Percentiles rank a stretch among this genome's conserved stretches.
phyloP scores from a whole-genome alignment of 23 red algal species.

The Agarophyton chilense region DNA sequence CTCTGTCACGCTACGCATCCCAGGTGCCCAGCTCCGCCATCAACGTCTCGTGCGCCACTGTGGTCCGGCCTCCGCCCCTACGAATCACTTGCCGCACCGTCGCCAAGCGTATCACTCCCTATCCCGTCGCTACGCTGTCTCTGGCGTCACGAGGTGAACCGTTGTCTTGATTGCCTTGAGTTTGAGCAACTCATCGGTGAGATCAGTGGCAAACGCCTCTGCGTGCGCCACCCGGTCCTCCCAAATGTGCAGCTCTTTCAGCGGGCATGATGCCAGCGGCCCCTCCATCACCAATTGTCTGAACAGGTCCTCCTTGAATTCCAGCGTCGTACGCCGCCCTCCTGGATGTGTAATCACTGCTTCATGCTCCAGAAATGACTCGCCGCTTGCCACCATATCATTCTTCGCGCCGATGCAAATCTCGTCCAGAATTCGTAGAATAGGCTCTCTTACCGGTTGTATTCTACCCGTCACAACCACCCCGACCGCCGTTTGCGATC shows the following conservation, averaged over 20 bases:
- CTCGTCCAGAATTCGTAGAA: constrained; percentile 64
- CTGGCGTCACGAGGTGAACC: constrained; percentile 47
- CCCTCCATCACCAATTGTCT: constrained; percentile 29
- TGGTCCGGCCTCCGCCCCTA: too few species aligned
- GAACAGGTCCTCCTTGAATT: constrained; percentile 54
- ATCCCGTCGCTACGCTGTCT: constrained; percentile 6
- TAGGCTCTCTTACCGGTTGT: constrained; percentile 23
- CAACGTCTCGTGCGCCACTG: too few species aligned
- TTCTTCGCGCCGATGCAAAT: constrained; percentile 46
- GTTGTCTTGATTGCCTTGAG: constrained; percentile 36
- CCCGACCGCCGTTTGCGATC: constrained; percentile 38
- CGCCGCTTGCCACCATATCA: constrained; percentile 30
- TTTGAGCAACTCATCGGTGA: constrained; percentile 27
- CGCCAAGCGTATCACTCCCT: too few species aligned
- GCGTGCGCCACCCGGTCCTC: constrained; percentile 58
- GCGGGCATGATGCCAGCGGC: background rate
- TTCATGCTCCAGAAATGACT: constrained; percentile 35
- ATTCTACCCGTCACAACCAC: constrained; percentile 67
- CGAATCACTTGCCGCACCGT: too few species aligned
- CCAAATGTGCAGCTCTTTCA: constrained; percentile 70
- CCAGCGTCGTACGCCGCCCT: constrained; percentile 26
- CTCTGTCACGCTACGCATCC: too few species aligned
- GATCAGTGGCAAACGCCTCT: constrained; percentile 31
- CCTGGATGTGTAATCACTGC: constrained; percentile 66
- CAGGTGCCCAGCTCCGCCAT: too few species aligned